phyloP scores from a whole-genome alignment of 1,139 yeast species.

The Scheffersomyces quercinus region DNA sequence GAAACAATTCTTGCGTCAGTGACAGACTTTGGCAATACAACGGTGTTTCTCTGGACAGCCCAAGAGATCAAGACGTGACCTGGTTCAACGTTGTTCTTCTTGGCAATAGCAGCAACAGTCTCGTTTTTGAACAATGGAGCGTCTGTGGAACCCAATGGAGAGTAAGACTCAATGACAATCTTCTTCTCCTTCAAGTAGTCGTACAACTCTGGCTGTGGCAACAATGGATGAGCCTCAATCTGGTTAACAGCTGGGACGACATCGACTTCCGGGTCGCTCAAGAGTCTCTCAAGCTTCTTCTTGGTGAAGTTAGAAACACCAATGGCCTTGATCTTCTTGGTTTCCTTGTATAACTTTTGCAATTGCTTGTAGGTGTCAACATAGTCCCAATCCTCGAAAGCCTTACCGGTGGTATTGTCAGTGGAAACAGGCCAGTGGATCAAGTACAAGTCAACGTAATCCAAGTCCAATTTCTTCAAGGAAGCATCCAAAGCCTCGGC shows the following conservation, averaged over 20 bases:
- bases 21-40: slow-evolving; percentile 73
- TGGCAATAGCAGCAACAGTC: slow-evolving; percentile 51
- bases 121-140: slow-evolving; percentile 62
- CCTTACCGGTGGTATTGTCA: slow-evolving; percentile 26
- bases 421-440: slow-evolving; percentile 85
- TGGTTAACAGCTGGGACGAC: slow-evolving; percentile 73
- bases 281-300: slow-evolving; percentile 49
- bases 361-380: slow-evolving; percentile 69
- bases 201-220: slow-evolving; percentile 67
- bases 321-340: slow-evolving; percentile 64
- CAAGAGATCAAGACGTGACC: slow-evolving; percentile 70
- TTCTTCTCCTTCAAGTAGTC: slow-evolving; percentile 54
- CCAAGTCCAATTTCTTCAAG: slow-evolving; percentile 66
- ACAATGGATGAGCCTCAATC: slow-evolving; percentile 72
- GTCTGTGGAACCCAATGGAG: slow-evolving; percentile 74
- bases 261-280: slow-evolving; percentile 50
- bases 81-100: slow-evolving; percentile 53
- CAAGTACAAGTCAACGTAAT: slow-evolving; percentile 79
- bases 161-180: slow-evolving; percentile 70
- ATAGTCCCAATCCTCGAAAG: slow-evolving; percentile 46
- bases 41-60: slow-evolving; percentile 69
- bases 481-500: slow-evolving; percentile 61
- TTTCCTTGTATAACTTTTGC: slow-evolving; percentile 56
- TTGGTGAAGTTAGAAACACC: slow-evolving; percentile 80
- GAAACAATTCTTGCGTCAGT: slow-evolving; percentile 58